These are phyloP conservation scores for Erythrobasidium hasegawianum DNA, from an alignment of 1,284 basidiomycete species.

Conservation along the genomic window DNA sequence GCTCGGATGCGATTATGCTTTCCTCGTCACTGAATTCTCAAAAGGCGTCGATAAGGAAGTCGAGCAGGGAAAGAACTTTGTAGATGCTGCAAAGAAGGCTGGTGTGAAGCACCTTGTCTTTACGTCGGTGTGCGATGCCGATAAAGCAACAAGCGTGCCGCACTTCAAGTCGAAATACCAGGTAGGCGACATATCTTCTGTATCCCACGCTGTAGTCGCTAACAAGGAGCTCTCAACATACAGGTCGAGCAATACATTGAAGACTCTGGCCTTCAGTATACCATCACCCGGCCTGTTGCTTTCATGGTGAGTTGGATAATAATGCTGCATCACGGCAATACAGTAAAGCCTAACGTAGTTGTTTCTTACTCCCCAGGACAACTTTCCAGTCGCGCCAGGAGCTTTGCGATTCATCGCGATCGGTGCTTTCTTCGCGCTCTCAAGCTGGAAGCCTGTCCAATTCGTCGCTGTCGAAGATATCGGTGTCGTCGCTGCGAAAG, in stretches of 20 bases:
- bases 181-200: background rate
- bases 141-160: constrained; percentile 13
- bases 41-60: constrained; percentile 7
- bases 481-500: constrained; percentile 9
- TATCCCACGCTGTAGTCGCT: no score
- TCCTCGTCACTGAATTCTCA: constrained; percentile 4
- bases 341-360: no score
- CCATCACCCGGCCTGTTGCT: constrained; percentile 16
- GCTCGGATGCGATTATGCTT: constrained; percentile 8
- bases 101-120: constrained; percentile 31
- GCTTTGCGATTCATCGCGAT: constrained; percentile 3
- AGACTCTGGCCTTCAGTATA: constrained; percentile 21
- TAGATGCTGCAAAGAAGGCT: constrained; percentile 32
- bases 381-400: constrained; percentile 6
- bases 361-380: constrained; percentile 19
- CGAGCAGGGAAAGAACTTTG: constrained; percentile 18
- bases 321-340: no score
- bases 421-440: constrained; percentile 4
- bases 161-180: constrained; percentile 23
- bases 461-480: constrained; percentile 19
- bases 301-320: constrained; percentile 19
- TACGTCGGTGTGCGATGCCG: constrained; percentile 4
- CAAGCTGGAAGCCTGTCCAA: constrained; percentile 4
- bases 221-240: no score
- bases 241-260: constrained; percentile 23